These are phyloP conservation scores for Hymenoscyphus occultus DNA, from an alignment of 2,329 filamentous ascomycete genomes.

Conservation along the genomic window DNA sequence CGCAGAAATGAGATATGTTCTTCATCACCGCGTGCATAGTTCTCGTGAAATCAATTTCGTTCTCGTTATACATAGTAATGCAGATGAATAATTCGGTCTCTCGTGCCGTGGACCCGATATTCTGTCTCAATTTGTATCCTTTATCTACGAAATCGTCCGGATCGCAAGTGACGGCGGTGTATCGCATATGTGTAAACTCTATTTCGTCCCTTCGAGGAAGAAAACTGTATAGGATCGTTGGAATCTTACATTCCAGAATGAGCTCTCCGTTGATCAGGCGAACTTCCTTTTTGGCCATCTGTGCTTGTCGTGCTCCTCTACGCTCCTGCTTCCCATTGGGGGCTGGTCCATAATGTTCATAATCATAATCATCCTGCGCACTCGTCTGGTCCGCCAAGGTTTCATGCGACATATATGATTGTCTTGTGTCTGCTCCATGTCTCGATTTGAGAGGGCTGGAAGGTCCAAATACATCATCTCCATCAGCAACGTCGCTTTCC, in stretches of 20 bases:
- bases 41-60: slow-evolving; percentile 92
- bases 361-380: slow-evolving; percentile 51
- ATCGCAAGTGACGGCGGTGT: slow-evolving; percentile 97
- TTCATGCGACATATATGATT: slow-evolving; percentile 39
- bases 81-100: slow-evolving; percentile 97
- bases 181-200: slow-evolving; percentile 98
- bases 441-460: slow-evolving; percentile 36
- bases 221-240: slow-evolving; percentile 96
- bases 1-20: slow-evolving; percentile 96
- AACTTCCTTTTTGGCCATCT: slow-evolving; percentile 91
- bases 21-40: slow-evolving; percentile 99
- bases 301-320: slow-evolving; percentile 79
- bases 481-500: slow-evolving; percentile 47
- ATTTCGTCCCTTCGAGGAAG: slow-evolving; percentile 86
- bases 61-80: slow-evolving; percentile 98
- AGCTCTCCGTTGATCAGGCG: slow-evolving; percentile 96
- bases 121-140: slow-evolving; percentile 90
- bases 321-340: slow-evolving; percentile 84
- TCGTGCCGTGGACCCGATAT: slow-evolving; percentile 75
- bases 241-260: slow-evolving; percentile 97
- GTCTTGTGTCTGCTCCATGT: slow-evolving; percentile 30
- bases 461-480: slow-evolving; percentile 70
- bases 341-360: slow-evolving; percentile 82
- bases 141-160: slow-evolving; percentile 87
- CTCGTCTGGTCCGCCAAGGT: slow-evolving; percentile 37